Percentiles rank a stretch among this genome's conserved stretches.
phyloP scores from a whole-genome alignment of 2,329 filamentous ascomycete species.

The Clarireedia homoeocarpa region DNA sequence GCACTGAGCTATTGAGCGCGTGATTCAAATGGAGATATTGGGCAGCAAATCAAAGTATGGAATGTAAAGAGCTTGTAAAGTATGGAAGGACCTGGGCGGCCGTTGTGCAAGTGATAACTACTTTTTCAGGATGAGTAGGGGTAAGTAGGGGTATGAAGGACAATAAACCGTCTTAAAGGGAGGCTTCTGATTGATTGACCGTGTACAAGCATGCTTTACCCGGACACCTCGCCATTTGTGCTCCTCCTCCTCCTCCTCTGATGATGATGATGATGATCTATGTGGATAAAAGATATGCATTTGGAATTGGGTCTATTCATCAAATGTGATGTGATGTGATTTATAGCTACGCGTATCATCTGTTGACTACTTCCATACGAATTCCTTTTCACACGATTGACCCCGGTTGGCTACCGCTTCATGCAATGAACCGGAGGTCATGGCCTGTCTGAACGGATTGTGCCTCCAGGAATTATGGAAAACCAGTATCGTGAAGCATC shows the following conservation, averaged over 20 bases:
- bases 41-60: conserved; percentile 6
- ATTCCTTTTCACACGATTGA: neutral
- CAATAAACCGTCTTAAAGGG: too few relatives aligned
- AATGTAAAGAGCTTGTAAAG: conserved; percentile 7
- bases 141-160: neutral
- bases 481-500: neutral
- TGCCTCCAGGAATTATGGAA: neutral
- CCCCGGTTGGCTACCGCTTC: conserved; percentile 8
- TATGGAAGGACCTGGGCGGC: conserved; percentile 7
- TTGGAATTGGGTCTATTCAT: neutral
- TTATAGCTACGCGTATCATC: neutral
- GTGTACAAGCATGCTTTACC: too few relatives aligned
- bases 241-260: too few relatives aligned
- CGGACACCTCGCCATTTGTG: too few relatives aligned
- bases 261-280: too few relatives aligned
- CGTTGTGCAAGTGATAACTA: neutral
- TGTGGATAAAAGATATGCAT: too few relatives aligned
- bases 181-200: too few relatives aligned
- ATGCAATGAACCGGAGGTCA: conserved; percentile 7
- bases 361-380: neutral
- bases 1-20: conserved; percentile 5
- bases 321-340: neutral
- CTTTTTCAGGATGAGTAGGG: neutral
- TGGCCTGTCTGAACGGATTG: neutral
- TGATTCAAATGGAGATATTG: conserved; percentile 7